Evolutionary conservation across 2,329 filamentous ascomycete genomes (phyloP), one percentile per base, ranked within the genome.

Genomic region (Acrocalymma vagum): DNA sequence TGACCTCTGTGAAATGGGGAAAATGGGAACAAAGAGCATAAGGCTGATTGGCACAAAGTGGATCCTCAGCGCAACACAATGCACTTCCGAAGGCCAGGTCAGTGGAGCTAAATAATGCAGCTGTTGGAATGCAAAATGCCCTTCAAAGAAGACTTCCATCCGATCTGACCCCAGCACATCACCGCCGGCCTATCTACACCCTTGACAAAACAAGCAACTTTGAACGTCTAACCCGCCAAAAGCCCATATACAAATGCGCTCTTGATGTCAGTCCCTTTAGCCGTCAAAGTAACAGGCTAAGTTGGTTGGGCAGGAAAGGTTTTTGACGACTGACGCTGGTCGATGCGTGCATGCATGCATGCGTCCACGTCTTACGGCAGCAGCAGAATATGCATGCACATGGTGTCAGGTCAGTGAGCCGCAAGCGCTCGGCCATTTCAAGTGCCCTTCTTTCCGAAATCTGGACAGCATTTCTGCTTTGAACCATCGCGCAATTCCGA

Each of bases 271-370:
- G n/a, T n/a, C n/a, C n/a, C n/a, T n/a, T n/a, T n/a, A n/a, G n/a
- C n/a, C n/a, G n/a, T n/a, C n/a, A n/a, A n/a, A n/a, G n/a, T n/a
- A n/a, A n/a, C n/a, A 33, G 55, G 57, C 54, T 60, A 58, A 61
- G 48, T 60, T 58, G 53, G 54, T 58, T 55, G 55, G 55, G 38
- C 40, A 43, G 33, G 40, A 47, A 24, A 20, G 34, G 24, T 22
- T 43, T 33, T 45, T 38, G 42, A 40, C 24, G 30, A 48, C 51
- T 53, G 53, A 55, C 43, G 46, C 39, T 58, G 53, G 51, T 48
- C 58, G 45, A 53, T 53, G 53, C 54, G 57, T 57, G 49, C 53
- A 55, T 54, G 54, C 58, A 48, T 59, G 53, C 58, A 51, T 53
- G 46, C 38, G 60, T 56, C 53, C 48, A 57, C 57, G 53, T 58